Evolutionary conservation across 2,329 filamentous ascomycete species (phyloP).

Genomic region (Zymoseptoria crescenta): DNA sequence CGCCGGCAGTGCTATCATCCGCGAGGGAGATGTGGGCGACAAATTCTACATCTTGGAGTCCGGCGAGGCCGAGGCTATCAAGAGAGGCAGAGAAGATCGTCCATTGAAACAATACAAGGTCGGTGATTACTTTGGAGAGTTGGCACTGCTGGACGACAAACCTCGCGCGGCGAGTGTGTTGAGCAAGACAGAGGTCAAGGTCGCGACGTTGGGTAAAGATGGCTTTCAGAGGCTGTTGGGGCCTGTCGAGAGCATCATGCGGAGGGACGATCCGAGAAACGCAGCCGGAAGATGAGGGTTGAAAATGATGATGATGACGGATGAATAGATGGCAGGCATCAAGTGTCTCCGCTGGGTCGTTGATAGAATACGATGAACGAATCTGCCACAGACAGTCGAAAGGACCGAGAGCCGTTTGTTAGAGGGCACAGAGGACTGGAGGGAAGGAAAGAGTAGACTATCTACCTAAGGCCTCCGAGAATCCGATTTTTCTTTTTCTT

Average conservation of each 20-base stretch:
- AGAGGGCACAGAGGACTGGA: neutral
- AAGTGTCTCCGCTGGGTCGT: neutral
- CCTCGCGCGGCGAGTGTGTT: slow-evolving; percentile 85
- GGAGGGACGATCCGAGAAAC: slow-evolving; percentile 58
- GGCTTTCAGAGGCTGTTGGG: slow-evolving; percentile 91
- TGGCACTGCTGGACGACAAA: slow-evolving; percentile 86
- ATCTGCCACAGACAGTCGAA: neutral
- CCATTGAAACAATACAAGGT: slow-evolving; percentile 76
- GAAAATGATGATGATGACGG: neutral
- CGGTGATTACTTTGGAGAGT: slow-evolving; percentile 94
- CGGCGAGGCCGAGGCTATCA: slow-evolving; percentile 81
- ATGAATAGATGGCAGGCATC: neutral
- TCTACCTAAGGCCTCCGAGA: neutral
- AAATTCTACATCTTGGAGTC: slow-evolving; percentile 86
- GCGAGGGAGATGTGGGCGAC: slow-evolving; percentile 82
- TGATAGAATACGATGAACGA: neutral
- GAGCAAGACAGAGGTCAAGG: slow-evolving; percentile 79
- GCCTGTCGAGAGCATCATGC: slow-evolving; percentile 89
- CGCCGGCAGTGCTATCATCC: slow-evolving; percentile 74
- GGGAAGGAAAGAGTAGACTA: neutral
- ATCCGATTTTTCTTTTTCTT: neutral
- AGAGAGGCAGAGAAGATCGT: slow-evolving; percentile 58
- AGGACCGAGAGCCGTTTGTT: neutral
- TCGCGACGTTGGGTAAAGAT: slow-evolving; percentile 83
- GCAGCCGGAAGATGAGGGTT: slow-evolving; percentile 11